Evolutionary conservation across 2,329 filamentous ascomycete genomes (phyloP).

Genomic region (Fusarium avenaceum): DNA sequence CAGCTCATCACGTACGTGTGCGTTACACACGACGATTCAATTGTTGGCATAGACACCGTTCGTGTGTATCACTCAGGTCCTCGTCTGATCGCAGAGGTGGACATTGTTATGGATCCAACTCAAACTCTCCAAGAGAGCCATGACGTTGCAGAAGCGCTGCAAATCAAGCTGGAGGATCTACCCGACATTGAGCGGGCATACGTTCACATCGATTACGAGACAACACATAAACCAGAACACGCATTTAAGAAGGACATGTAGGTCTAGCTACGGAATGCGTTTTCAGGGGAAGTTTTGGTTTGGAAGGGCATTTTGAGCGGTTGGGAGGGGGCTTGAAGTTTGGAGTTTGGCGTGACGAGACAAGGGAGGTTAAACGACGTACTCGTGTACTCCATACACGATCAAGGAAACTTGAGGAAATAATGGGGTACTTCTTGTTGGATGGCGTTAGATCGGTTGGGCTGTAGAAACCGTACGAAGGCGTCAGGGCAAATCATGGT

Average conservation of each 20-base stretch:
- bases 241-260: constrained; percentile 72
- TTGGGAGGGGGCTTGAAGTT: background rate
- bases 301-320: constrained; percentile 20
- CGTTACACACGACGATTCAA: constrained; percentile 87
- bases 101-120: constrained; percentile 90
- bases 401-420: constrained; percentile 17
- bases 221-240: constrained; percentile 92
- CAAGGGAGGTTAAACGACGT: constrained; percentile 27
- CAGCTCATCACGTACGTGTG: constrained; percentile 93
- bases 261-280: constrained; percentile 20
- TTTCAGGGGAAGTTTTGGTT: constrained; percentile 14
- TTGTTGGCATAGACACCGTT: constrained; percentile 93
- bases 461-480: background rate
- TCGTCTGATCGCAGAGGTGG: constrained; percentile 92
- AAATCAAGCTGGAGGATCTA: constrained; percentile 92
- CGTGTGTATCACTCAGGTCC: constrained; percentile 92
- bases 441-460: background rate
- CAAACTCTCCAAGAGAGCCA: constrained; percentile 83
- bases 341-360: constrained; percentile 9
- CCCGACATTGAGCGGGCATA: constrained; percentile 94
- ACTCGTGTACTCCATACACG: constrained; percentile 11
- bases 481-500: constrained; percentile 9
- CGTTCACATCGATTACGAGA: constrained; percentile 98
- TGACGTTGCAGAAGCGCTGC: constrained; percentile 92
- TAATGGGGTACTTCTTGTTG: background rate